A percentile compares a stretch with the other conserved stretches of the same genome.
Evolutionary conservation across 202 grass and related monocot genomes (phyloP).

Genomic region (Carex sylvatica): DNA sequence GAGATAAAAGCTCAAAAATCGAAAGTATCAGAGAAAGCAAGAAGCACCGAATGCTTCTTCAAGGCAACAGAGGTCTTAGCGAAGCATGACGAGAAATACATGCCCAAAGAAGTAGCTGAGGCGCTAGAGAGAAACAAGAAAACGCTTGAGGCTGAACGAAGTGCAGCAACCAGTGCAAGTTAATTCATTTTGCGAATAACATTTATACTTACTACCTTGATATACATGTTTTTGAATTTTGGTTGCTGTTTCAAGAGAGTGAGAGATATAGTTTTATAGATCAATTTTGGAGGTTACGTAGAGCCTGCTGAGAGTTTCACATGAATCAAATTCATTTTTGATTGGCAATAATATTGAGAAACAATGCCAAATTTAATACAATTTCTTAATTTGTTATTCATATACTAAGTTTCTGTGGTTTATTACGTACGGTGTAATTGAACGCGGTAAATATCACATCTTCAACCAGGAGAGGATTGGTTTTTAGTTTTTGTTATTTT

Average conservation of each 20-base stretch:
- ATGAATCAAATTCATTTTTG: constrained; percentile 5
- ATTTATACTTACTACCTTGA: constrained; percentile 37
- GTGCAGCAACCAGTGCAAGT: neutral
- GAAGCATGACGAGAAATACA: constrained; percentile 99
- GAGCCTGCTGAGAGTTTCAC: neutral
- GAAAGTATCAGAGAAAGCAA: constrained; percentile 67
- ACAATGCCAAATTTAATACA: constrained; percentile 2
- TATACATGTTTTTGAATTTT: constrained; percentile 30
- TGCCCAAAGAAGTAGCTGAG: constrained; percentile 94
- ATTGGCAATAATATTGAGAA: constrained; percentile 7
- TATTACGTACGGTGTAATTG: neutral
- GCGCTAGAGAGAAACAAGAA: constrained; percentile 90
- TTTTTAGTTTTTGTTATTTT: neutral
- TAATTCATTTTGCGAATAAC: constrained; percentile 30
- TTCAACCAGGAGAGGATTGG: neutral
- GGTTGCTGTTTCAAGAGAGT: constrained; percentile 17
- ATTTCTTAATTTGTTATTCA: neutral
- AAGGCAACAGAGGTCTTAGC: constrained; percentile 81
- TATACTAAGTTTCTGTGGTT: neutral
- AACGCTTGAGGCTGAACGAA: constrained; percentile 42
- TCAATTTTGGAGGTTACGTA: constrained; percentile 26
- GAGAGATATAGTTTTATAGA: constrained; percentile 11
- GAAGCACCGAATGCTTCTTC: constrained; percentile 56
- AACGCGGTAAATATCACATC: neutral
- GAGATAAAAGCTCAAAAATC: constrained; percentile 27